Conservation (phyloP, 1,284 basidiomycete genomes). For the Filobasidium uniguttulatum region DNA sequence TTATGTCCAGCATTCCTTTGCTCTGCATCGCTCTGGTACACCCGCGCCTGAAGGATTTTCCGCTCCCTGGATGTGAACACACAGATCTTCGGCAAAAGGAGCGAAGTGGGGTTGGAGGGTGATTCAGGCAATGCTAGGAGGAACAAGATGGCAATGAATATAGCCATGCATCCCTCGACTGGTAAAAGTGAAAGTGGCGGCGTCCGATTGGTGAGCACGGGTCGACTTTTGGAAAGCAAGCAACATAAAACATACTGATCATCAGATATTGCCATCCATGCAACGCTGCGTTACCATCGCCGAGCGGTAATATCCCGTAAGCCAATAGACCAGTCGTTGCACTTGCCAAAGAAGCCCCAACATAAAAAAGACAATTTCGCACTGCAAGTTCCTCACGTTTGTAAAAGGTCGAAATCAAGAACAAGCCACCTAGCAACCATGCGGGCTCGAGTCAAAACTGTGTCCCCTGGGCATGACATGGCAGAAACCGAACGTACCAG, state of each 20-base stretch:
- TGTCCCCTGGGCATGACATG: neutral
- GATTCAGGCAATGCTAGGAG: constrained; percentile 21
- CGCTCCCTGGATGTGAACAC: constrained; percentile 24
- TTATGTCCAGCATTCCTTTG: constrained; percentile 21
- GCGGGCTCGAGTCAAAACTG: constrained; percentile 13
- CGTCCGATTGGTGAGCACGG: too few species aligned
- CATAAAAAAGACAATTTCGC: constrained; percentile 26
- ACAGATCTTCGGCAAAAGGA: constrained; percentile 19
- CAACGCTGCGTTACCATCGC: constrained; percentile 20
- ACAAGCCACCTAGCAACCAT: constrained; percentile 35
- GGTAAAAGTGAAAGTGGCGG: constrained; percentile 21
- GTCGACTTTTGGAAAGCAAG: too few species aligned
- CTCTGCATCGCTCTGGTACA: constrained; percentile 24
- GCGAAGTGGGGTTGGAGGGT: constrained; percentile 17
- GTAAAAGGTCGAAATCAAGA: constrained; percentile 37
- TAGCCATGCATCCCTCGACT: too few species aligned
- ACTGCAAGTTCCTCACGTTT: constrained; percentile 31
- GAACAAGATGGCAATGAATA: constrained; percentile 21
- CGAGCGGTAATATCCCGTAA: neutral
- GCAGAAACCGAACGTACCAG: neutral
- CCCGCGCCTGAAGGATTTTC: constrained; percentile 23
- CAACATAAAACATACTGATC: constrained; percentile 26
- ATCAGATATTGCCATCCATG: constrained; percentile 23
- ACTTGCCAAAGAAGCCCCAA: constrained; percentile 8
- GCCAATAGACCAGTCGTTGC: neutral